These are phyloP conservation scores for Fusarium keratoplasticum DNA, from an alignment of 2,329 filamentous ascomycete species.

Conservation along the genomic window DNA sequence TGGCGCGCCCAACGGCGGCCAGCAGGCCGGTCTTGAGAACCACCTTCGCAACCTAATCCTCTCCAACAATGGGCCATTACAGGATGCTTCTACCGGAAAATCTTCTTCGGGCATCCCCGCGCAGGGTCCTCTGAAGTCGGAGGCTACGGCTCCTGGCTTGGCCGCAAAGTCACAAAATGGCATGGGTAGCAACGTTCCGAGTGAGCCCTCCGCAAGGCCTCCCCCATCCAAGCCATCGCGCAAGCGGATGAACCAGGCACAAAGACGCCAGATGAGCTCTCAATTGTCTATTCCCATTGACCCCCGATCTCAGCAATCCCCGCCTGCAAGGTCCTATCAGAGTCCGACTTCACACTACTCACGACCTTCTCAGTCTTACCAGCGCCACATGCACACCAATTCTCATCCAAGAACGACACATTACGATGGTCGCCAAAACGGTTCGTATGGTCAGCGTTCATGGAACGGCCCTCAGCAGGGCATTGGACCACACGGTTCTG, in stretches of 20 bases:
- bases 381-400: conserved; percentile 38
- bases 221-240: conserved; percentile 48
- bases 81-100: conserved; percentile 12
- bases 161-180: neutral
- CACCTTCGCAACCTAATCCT: conserved; percentile 71
- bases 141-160: neutral
- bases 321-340: conserved; percentile 45
- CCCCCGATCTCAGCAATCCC: conserved; percentile 51
- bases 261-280: conserved; percentile 71
- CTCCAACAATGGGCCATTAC: conserved; percentile 55
- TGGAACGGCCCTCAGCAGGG: conserved; percentile 40
- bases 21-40: conserved; percentile 59
- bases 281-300: conserved; percentile 69
- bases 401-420: conserved; percentile 31
- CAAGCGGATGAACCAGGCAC: conserved; percentile 71
- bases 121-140: neutral
- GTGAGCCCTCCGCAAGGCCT: conserved; percentile 7
- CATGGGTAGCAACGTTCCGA: neutral
- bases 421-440: conserved; percentile 26
- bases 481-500: conserved; percentile 30
- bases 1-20: neutral
- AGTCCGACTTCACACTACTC: conserved; percentile 46
- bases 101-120: neutral
- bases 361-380: conserved; percentile 37
- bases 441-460: conserved; percentile 26